Percentiles rank a stretch among this genome's conserved stretches.
Evolutionary conservation across 2,329 filamentous ascomycete species (phyloP).

Genomic region (Neonectria neomacrospora): DNA sequence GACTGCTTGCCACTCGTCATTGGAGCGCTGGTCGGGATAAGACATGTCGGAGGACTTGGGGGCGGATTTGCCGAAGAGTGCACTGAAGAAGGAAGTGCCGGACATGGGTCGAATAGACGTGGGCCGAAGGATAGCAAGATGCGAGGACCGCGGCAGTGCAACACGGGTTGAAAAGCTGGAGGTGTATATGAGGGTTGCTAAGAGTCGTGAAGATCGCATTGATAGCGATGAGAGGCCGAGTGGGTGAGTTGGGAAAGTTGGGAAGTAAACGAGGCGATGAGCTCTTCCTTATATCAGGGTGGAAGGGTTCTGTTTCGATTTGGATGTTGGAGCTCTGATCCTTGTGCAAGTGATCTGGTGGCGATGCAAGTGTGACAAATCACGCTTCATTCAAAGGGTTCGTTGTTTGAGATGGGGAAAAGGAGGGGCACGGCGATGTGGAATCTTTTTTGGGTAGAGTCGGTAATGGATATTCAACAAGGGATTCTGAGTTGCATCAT

Average conservation of each 20-base stretch:
- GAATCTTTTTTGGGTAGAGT: constrained; percentile 31
- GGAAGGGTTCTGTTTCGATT: not conserved
- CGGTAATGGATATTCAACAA: constrained; percentile 1
- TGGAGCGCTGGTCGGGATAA: constrained; percentile 82
- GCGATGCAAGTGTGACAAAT: constrained; percentile 39
- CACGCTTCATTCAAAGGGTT: constrained; percentile 18
- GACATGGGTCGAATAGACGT: constrained; percentile 70
- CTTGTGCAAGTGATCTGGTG: constrained; percentile 12
- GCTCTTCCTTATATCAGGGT: constrained; percentile 3
- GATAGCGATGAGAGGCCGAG: constrained; percentile 12
- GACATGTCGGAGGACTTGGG: constrained; percentile 69
- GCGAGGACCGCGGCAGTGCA: constrained; percentile 45
- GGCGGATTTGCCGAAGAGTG: constrained; percentile 77
- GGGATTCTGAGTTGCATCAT: constrained; percentile 39
- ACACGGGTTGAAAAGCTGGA: constrained; percentile 57
- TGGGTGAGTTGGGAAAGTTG: constrained; percentile 2
- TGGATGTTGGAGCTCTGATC: not conserved
- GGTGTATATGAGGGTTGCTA: constrained; percentile 60
- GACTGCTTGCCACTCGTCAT: constrained; percentile 90
- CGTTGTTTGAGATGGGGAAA: constrained; percentile 13
- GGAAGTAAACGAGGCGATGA: not conserved
- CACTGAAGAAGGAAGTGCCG: constrained; percentile 80
- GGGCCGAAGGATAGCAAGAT: constrained; percentile 41
- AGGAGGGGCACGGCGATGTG: constrained; percentile 30
- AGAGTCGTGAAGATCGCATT: constrained; percentile 63